These are phyloP conservation scores for Amphibolis antarctica DNA, from an alignment of 106 monocot species.

Conservation along the genomic window DNA sequence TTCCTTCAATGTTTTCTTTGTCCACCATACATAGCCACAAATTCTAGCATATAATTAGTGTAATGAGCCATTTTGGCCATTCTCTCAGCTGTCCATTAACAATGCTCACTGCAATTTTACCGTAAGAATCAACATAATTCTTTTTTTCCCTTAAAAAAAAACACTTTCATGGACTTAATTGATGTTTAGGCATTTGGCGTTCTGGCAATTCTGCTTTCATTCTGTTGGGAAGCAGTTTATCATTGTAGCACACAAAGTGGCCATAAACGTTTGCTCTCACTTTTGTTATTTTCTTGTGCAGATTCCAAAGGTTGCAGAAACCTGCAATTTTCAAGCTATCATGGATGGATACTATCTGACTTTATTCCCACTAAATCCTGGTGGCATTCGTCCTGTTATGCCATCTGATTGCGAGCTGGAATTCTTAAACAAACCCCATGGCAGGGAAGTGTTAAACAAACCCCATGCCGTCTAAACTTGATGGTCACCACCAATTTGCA, in stretches of 20 bases:
- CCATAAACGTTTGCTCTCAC: neutral
- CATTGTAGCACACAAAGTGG: neutral
- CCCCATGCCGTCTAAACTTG: neutral
- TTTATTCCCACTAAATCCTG: conserved; percentile 80
- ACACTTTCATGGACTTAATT: too few species aligned
- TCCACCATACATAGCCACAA: too few species aligned
- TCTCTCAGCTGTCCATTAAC: too few species aligned
- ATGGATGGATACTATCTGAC: conserved; percentile 67
- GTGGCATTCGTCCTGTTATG: conserved; percentile 52
- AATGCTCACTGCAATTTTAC: too few species aligned
- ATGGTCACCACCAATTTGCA: neutral
- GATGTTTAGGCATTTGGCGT: too few species aligned
- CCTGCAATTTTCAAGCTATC: conserved; percentile 76
- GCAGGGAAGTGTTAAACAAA: conserved; percentile 4
- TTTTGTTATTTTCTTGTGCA: conserved; percentile 1
- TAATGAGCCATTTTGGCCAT: too few species aligned
- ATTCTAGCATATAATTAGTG: too few species aligned
- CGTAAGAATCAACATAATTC: too few species aligned
- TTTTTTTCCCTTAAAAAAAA: too few species aligned
- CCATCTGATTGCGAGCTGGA: conserved; percentile 43
- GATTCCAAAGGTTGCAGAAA: conserved; percentile 66
- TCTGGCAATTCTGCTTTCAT: too few species aligned
- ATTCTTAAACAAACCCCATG: conserved; percentile 46
- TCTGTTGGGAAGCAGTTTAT: neutral
- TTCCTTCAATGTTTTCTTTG: too few species aligned